Conservation (phyloP, 441 rosid species). For the Adansonia grandidieri region DNA sequence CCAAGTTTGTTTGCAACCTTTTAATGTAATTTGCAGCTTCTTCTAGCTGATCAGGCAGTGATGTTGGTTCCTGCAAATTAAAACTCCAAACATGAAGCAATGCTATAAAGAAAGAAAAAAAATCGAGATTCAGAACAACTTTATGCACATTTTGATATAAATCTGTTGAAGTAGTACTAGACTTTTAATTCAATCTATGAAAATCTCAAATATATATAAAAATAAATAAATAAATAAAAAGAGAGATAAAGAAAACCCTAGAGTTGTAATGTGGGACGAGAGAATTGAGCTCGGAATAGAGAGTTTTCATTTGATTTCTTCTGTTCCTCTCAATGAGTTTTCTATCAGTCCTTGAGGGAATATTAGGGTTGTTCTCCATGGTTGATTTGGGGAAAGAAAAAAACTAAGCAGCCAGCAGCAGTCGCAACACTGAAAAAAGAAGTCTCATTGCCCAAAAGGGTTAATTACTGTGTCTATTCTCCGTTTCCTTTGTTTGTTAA, state of each 20-base stretch:
- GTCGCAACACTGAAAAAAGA: neutral
- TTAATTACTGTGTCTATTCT: neutral
- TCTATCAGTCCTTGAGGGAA: conserved; percentile 60
- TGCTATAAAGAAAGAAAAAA: neutral
- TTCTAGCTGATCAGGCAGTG: conserved; percentile 71
- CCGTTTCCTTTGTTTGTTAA: neutral
- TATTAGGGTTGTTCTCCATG: conserved; percentile 47
- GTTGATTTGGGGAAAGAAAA: neutral
- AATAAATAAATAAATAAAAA: conserved; percentile 8
- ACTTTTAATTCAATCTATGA: no score
- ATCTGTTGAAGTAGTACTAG: no score
- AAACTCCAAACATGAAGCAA: neutral
- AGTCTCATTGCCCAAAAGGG: neutral
- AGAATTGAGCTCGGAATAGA: conserved; percentile 65
- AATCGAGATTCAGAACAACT: neutral
- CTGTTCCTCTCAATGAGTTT: conserved; percentile 72
- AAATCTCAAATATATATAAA: no score
- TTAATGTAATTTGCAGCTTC: conserved; percentile 76
- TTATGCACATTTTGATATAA: neutral
- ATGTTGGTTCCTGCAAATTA: conserved; percentile 43
- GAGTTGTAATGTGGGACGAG: conserved; percentile 59
- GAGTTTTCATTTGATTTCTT: conserved; percentile 78
- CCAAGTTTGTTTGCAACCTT: conserved; percentile 63
- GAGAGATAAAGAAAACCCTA: conserved; percentile 41
- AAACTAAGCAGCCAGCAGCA: neutral